A percentile compares a stretch with the other conserved stretches of the same genome.
Conservation (phyloP, 2,329 filamentous ascomycete species). For the Tolypocladium sp. region DNA sequence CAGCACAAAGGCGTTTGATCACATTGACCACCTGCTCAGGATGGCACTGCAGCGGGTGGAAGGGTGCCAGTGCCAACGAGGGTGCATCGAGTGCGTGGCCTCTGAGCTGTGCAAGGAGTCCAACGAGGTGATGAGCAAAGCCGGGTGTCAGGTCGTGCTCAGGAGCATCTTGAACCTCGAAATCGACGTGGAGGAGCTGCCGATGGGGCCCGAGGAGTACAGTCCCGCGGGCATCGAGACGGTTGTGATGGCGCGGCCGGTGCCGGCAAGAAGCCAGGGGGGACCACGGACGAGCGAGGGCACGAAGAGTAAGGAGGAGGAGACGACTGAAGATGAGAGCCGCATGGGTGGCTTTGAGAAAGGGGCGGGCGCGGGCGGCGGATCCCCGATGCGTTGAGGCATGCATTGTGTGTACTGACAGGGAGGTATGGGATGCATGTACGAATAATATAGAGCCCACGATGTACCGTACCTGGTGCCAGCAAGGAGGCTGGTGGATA, state of each 20-base stretch:
- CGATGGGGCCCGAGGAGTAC: slow-evolving; percentile 71
- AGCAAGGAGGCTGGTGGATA: no score
- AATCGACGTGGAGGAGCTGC: slow-evolving; percentile 75
- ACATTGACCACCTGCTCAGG: slow-evolving; percentile 67
- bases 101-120: slow-evolving; percentile 75
- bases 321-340: slow-evolving; percentile 1
- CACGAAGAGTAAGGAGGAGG: slow-evolving; percentile 3
- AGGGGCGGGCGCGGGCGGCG: slow-evolving; percentile 3
- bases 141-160: slow-evolving; percentile 73
- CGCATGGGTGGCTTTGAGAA: slow-evolving; percentile 16
- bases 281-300: neutral
- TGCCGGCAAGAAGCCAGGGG: slow-evolving; percentile 28
- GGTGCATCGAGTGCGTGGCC: slow-evolving; percentile 85
- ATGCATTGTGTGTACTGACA: neutral
- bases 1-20: slow-evolving; percentile 88
- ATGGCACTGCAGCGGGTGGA: slow-evolving; percentile 72
- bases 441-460: no score
- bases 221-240: slow-evolving; percentile 72
- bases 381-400: neutral
- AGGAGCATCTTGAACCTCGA: slow-evolving; percentile 65
- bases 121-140: slow-evolving; percentile 92
- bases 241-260: slow-evolving; percentile 61
- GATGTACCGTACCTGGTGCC: no score
- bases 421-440: no score
- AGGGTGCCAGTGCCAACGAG: slow-evolving; percentile 65